Percentiles rank a stretch among this genome's conserved stretches.
phyloP scores from a whole-genome alignment of 306 rosid genomes.

The Ormosia semicastrata region DNA sequence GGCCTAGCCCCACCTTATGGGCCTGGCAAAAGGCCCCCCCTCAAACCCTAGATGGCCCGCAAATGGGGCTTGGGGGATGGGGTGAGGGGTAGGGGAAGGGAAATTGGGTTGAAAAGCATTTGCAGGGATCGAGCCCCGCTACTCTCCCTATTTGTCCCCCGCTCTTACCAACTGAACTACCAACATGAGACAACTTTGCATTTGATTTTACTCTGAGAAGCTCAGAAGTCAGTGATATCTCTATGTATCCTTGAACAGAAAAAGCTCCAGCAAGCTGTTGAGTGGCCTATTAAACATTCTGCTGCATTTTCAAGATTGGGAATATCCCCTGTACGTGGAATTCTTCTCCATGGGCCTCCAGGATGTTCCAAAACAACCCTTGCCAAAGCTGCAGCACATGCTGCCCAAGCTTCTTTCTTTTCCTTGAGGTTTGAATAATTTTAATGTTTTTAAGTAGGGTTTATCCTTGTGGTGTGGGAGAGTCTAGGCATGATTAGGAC shows the following conservation, averaged over 20 bases:
- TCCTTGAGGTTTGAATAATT: slow-evolving; percentile 73
- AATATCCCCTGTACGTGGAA: slow-evolving; percentile 81
- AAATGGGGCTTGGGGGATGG: no score
- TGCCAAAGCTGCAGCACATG: slow-evolving; percentile 95
- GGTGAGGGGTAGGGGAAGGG: no score
- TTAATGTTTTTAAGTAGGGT: slow-evolving; percentile 1
- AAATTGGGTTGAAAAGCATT: no score
- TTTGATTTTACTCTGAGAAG: slow-evolving; percentile 20
- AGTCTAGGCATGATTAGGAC: background rate
- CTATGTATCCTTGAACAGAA: slow-evolving; percentile 46
- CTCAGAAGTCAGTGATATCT: slow-evolving; percentile 10
- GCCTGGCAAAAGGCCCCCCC: no score
- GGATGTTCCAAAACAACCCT: slow-evolving; percentile 97
- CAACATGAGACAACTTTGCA: no score
- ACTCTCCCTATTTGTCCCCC: no score
- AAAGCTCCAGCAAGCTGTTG: slow-evolving; percentile 89
- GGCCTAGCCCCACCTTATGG: no score
- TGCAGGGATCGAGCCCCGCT: no score
- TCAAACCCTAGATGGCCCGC: no score
- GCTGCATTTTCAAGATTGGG: slow-evolving; percentile 70
- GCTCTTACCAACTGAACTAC: no score
- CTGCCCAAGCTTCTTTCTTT: slow-evolving; percentile 89
- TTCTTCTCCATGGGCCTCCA: slow-evolving; percentile 98
- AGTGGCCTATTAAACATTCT: slow-evolving; percentile 89
- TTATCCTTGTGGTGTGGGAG: background rate